These are phyloP conservation scores for Beta macrorhiza DNA, from an alignment of 179 eudicot species.

Conservation along the genomic window DNA sequence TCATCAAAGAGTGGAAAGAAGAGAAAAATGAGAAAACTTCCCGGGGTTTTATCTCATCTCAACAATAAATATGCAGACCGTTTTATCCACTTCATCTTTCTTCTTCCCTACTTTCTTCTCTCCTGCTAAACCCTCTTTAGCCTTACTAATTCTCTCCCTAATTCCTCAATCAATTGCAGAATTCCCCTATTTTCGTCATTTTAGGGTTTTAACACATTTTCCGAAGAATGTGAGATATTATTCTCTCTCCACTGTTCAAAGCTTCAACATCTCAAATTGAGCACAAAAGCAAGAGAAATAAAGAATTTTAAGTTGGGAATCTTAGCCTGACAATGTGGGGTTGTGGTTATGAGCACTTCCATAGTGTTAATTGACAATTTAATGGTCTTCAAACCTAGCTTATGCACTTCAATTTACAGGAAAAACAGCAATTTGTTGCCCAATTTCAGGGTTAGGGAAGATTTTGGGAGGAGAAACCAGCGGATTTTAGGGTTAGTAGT, in stretches of 20 bases:
- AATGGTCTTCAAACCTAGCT: constrained; percentile 25
- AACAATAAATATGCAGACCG: not conserved
- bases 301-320: constrained; percentile 20
- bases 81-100: constrained; percentile 27
- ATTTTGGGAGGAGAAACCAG: constrained; percentile 35
- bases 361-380: constrained; percentile 30
- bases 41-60: constrained; percentile 15
- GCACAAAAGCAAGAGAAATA: not conserved
- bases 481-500: constrained; percentile 35
- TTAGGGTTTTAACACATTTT: not conserved
- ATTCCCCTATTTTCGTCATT: not conserved
- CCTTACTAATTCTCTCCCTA: constrained; percentile 8
- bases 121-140: constrained; percentile 16
- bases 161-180: not conserved
- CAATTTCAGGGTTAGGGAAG: constrained; percentile 22
- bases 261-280: constrained; percentile 11
- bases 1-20: not conserved
- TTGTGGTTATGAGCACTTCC: constrained; percentile 51
- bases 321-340: constrained; percentile 37
- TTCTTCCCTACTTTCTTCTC: not conserved
- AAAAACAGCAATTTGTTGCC: constrained; percentile 17
- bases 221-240: constrained; percentile 12
- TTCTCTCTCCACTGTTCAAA: not conserved
- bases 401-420: constrained; percentile 18
- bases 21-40: not conserved